These are phyloP conservation scores for Cotoneaster glaucophyllus DNA, from an alignment of 306 rosid genomes.

Conservation along the genomic window DNA sequence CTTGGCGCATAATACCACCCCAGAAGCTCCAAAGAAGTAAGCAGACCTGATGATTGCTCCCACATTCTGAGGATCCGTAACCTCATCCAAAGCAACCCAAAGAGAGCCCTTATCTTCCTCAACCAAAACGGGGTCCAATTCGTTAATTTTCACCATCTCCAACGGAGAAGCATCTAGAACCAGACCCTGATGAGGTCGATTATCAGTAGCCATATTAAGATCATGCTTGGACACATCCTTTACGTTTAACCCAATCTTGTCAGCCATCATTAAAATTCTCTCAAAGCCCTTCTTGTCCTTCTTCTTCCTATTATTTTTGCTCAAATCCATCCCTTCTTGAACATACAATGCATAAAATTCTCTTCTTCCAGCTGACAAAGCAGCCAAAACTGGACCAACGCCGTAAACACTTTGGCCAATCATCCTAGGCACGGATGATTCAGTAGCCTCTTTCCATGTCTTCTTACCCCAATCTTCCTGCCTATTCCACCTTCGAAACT, in stretches of 20 bases:
- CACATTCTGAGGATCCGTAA: conserved; percentile 89
- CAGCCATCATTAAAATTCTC: conserved; percentile 68
- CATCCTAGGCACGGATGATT: conserved; percentile 70
- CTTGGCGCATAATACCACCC: conserved; percentile 84
- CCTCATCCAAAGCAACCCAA: conserved; percentile 96
- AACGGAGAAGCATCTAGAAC: conserved; percentile 85
- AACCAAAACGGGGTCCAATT: conserved; percentile 60
- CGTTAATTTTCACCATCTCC: conserved; percentile 78
- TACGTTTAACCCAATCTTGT: conserved; percentile 48
- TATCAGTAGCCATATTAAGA: conserved; percentile 90
- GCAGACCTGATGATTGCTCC: conserved; percentile 93
- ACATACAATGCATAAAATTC: conserved; percentile 73
- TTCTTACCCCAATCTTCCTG: conserved; percentile 78
- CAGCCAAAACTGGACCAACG: conserved; percentile 94
- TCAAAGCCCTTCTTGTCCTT: conserved; percentile 96
- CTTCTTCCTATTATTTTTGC: conserved; percentile 77
- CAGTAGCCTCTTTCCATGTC: conserved; percentile 85
- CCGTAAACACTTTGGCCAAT: conserved; percentile 90
- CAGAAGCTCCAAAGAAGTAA: conserved; percentile 84
- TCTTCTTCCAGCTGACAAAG: conserved; percentile 84
- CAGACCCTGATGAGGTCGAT: conserved; percentile 89
- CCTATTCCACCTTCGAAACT: conserved; percentile 62
- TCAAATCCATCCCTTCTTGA: conserved; percentile 89
- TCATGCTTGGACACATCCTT: conserved; percentile 83
- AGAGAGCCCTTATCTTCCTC: conserved; percentile 65